Evolutionary conservation across 2,329 filamentous ascomycete genomes (phyloP).

Genomic region (Paecilomyces variotii): DNA sequence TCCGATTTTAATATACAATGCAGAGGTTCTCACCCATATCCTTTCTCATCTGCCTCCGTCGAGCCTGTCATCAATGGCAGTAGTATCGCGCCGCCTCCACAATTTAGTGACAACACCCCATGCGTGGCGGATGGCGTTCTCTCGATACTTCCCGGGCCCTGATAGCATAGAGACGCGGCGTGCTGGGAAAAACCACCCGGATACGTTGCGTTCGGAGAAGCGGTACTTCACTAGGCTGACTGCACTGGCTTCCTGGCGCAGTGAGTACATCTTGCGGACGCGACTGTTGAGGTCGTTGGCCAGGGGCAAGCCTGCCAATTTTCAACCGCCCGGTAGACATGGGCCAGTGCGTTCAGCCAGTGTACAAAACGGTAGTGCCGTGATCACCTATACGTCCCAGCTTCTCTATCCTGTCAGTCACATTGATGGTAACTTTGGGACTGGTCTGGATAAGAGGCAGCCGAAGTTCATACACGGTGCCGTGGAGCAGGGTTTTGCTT

Average conservation of each 20-base stretch:
- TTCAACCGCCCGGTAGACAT: slow-evolving; percentile 44
- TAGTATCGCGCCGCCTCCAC: slow-evolving; percentile 84
- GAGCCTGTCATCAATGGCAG: slow-evolving; percentile 70
- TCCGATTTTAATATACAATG: slow-evolving; percentile 6
- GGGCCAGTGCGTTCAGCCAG: slow-evolving; percentile 47
- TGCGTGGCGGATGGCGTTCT: slow-evolving; percentile 88
- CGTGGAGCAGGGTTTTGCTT: slow-evolving; percentile 68
- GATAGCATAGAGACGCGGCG: slow-evolving; percentile 44
- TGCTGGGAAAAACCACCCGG: slow-evolving; percentile 41
- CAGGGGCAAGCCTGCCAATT: slow-evolving; percentile 64
- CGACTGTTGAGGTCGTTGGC: slow-evolving; percentile 71
- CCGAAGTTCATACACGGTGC: slow-evolving; percentile 78
- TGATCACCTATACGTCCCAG: slow-evolving; percentile 79
- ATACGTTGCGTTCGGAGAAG: slow-evolving; percentile 59
- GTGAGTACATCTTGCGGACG: slow-evolving; percentile 86
- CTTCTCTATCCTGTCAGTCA: slow-evolving; percentile 71
- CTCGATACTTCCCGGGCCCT: slow-evolving; percentile 78
- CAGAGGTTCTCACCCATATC: slow-evolving; percentile 88
- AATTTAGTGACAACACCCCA: slow-evolving; percentile 80
- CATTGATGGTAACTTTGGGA: slow-evolving; percentile 68
- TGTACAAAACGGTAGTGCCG: slow-evolving; percentile 61
- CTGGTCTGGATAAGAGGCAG: slow-evolving; percentile 58
- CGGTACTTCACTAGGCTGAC: slow-evolving; percentile 78
- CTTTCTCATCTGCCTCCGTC: slow-evolving; percentile 82
- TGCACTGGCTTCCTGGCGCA: slow-evolving; percentile 82